phyloP scores from a whole-genome alignment of 1,284 basidiomycete genomes.

The Trichosporon sp. region DNA sequence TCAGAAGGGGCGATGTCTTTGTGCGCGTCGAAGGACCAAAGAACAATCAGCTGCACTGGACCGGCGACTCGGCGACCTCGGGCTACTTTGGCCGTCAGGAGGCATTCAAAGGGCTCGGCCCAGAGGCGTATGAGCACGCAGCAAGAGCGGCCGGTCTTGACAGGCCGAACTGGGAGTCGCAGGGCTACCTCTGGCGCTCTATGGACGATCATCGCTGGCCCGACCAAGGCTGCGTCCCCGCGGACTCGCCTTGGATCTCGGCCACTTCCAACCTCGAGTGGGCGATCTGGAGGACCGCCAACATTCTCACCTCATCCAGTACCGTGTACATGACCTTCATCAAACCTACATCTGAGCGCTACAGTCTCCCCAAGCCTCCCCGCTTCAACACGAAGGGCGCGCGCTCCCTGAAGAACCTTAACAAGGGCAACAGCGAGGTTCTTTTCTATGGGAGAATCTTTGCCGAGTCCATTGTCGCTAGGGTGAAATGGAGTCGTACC shows the following conservation, averaged over 20 bases:
- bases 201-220: slow-evolving; percentile 4
- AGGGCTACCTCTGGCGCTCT: background rate
- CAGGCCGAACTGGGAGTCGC: background rate
- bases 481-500: slow-evolving; percentile 19
- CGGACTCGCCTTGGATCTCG: slow-evolving; percentile 31
- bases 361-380: background rate
- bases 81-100: background rate
- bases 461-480: slow-evolving; percentile 15
- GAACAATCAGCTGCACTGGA: background rate
- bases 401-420: background rate
- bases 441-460: slow-evolving; percentile 29
- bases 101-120: background rate
- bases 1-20: background rate
- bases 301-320: background rate
- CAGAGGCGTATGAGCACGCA: background rate
- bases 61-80: background rate
- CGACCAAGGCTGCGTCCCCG: background rate
- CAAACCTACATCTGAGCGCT: slow-evolving; percentile 2
- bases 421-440: slow-evolving; percentile 13
- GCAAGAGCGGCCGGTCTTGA: slow-evolving; percentile 1
- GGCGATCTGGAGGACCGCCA: slow-evolving; percentile 30
- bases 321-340: slow-evolving; percentile 10
- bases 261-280: slow-evolving; percentile 21
- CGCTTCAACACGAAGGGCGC: background rate
- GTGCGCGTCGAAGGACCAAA: background rate